Percentiles rank a stretch among this genome's conserved stretches.
Evolutionary conservation across 75 land plant genomes (phyloP).

Genomic region (Sequoia sempervirens): DNA sequence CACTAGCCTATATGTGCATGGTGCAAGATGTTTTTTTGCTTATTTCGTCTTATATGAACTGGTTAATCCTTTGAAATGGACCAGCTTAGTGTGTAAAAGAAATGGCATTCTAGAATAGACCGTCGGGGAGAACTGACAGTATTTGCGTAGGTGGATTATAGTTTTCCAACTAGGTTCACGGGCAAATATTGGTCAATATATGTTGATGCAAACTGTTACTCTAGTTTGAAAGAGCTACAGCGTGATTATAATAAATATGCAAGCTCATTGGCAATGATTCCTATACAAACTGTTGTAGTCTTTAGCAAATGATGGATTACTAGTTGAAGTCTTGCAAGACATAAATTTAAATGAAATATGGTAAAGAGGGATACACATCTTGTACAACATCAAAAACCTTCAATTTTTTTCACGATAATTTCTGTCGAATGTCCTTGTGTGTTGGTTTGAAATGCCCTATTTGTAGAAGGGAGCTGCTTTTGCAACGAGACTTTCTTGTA

Average conservation of each 20-base stretch:
- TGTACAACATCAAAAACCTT: not conserved
- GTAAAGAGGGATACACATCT: not conserved
- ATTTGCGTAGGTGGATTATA: not conserved
- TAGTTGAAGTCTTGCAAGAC: not conserved
- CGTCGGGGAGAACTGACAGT: not conserved
- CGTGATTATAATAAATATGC: not conserved
- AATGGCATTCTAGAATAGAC: not conserved
- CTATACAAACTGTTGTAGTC: not conserved
- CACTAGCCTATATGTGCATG: not conserved
- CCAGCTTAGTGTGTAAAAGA: not conserved
- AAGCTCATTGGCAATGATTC: not conserved
- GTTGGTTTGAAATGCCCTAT: not conserved
- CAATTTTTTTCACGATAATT: not conserved
- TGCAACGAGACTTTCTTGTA: not conserved
- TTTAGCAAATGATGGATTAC: not conserved
- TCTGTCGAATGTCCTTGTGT: not conserved
- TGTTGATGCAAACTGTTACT: not conserved
- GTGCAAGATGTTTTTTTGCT: not conserved
- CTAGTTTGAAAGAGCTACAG: not conserved
- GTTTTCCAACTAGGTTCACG: not conserved
- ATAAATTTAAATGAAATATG: not conserved
- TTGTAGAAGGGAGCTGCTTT: not conserved
- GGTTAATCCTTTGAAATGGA: not conserved
- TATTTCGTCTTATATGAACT: not conserved
- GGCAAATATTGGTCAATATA: not conserved